Percentiles rank a stretch among this genome's conserved stretches.
phyloP scores from a whole-genome alignment of 2,329 filamentous ascomycete species.

The Knoxdaviesia proteae region DNA sequence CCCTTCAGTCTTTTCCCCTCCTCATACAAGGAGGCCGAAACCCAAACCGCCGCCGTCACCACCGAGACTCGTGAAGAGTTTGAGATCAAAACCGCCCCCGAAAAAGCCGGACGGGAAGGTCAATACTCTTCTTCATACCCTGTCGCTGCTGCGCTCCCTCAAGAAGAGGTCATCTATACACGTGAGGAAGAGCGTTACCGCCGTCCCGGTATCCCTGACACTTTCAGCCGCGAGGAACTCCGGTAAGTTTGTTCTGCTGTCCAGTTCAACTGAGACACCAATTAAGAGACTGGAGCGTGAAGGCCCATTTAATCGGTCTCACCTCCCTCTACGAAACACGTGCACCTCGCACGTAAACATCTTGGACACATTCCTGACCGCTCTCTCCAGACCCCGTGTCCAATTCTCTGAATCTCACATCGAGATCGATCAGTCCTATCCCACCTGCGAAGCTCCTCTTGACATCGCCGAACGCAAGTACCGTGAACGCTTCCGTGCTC shows the following conservation, averaged over 20 bases:
- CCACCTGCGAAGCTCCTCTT: constrained; percentile 27
- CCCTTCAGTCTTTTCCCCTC: constrained; percentile 99
- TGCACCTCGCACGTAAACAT: too few species aligned
- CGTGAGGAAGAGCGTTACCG: constrained; percentile 57
- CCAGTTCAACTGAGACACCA: background rate
- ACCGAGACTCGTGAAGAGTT: constrained; percentile 51
- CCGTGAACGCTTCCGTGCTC: constrained; percentile 21
- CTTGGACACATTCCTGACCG: constrained; percentile 1
- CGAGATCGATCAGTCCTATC: constrained; percentile 36
- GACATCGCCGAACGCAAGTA: constrained; percentile 47
- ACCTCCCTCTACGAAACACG: too few species aligned
- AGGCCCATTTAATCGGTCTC: too few species aligned
- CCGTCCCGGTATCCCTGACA: constrained; percentile 40
- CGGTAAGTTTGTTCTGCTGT: constrained; percentile 21
- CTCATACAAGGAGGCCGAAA: constrained; percentile 54
- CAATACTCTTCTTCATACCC: constrained; percentile 56
- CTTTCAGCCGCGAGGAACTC: constrained; percentile 25
- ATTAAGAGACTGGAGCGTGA: too few species aligned
- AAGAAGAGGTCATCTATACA: constrained; percentile 71
- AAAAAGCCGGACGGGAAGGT: constrained; percentile 92
- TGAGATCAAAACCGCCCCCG: constrained; percentile 48
- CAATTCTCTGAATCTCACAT: constrained; percentile 43
- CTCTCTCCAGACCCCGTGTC: constrained; percentile 12
- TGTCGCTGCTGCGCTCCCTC: constrained; percentile 37
- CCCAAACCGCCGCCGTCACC: constrained; percentile 16